phyloP scores from a whole-genome alignment of 805 yeast genomes.

The Lachancea fermentati region DNA sequence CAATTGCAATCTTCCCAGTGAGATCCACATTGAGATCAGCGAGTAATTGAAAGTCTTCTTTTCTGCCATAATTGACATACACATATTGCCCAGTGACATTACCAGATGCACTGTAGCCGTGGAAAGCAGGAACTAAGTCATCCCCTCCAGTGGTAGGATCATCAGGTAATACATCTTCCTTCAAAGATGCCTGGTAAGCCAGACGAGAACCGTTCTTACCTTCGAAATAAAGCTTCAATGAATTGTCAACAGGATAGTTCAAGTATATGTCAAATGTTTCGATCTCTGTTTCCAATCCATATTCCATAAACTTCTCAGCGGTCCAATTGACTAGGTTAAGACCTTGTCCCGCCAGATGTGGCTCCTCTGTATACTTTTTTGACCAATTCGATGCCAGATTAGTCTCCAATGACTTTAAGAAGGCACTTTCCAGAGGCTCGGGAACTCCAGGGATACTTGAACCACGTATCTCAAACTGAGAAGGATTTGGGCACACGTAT shows the following conservation, averaged over 20 bases:
- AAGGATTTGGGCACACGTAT: not conserved
- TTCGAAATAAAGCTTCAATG: slow-evolving; percentile 38
- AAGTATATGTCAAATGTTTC: slow-evolving; percentile 58
- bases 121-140: slow-evolving; percentile 61
- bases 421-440: slow-evolving; percentile 12
- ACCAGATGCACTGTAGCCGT: slow-evolving; percentile 72
- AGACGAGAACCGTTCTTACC: slow-evolving; percentile 21
- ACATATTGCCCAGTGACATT: slow-evolving; percentile 62
- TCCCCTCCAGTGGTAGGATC: slow-evolving; percentile 40
- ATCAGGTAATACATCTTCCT: slow-evolving; percentile 47
- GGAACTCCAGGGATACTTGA: slow-evolving; percentile 1
- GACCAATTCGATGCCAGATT: slow-evolving; percentile 50
- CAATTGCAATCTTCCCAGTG: slow-evolving; percentile 56
- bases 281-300: slow-evolving; percentile 48
- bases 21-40: slow-evolving; percentile 43
- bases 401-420: slow-evolving; percentile 23
- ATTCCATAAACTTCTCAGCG: slow-evolving; percentile 48
- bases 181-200: slow-evolving; percentile 46
- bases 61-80: slow-evolving; percentile 65
- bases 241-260: slow-evolving; percentile 55
- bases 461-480: not conserved
- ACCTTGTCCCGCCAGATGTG: slow-evolving; percentile 57
- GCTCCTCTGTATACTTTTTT: slow-evolving; percentile 42
- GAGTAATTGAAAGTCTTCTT: slow-evolving; percentile 50
- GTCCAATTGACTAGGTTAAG: slow-evolving; percentile 53